Percentiles rank a stretch among this genome's conserved stretches.
These are phyloP conservation scores for Neurospora sp. DNA, from an alignment of 2,329 filamentous ascomycete genomes.

Conservation along the genomic window DNA sequence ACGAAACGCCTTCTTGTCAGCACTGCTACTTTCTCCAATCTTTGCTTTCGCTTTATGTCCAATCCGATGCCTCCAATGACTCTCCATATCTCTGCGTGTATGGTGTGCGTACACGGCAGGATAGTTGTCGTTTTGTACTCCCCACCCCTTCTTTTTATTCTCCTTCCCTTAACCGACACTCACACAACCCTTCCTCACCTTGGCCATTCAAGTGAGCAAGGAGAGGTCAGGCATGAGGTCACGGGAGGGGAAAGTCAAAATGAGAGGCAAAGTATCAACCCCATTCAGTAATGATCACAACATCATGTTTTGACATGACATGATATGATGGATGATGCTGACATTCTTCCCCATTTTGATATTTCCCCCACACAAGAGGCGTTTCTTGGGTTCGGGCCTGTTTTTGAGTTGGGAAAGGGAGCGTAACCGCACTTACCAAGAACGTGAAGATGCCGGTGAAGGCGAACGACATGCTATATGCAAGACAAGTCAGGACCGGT, in stretches of 20 bases:
- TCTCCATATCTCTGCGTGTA: background rate
- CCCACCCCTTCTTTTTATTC: background rate
- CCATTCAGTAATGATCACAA: background rate
- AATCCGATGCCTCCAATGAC: conserved; percentile 12
- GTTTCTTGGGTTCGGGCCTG: background rate
- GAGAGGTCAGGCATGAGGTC: background rate
- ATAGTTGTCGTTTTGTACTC: background rate
- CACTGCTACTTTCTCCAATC: conserved; percentile 6
- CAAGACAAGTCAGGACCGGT: conserved; percentile 17
- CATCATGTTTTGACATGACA: background rate
- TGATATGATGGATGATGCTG: background rate
- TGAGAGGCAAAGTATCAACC: background rate
- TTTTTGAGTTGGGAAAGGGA: background rate
- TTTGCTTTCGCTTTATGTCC: conserved; percentile 13
- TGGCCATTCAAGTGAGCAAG: background rate
- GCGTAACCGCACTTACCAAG: conserved; percentile 44
- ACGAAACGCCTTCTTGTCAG: conserved; percentile 16
- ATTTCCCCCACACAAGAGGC: background rate
- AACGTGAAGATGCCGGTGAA: conserved; percentile 86
- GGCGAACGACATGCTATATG: conserved; percentile 57
- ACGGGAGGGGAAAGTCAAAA: background rate
- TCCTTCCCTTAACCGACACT: background rate
- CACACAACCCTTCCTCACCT: background rate
- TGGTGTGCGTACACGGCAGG: background rate
- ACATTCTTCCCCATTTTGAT: background rate